Evolutionary conservation across 371 early-diverging fungal genomes (phyloP), one percentile per base, ranked within the genome.

Genomic region (Syncephalastrum racemosum): DNA sequence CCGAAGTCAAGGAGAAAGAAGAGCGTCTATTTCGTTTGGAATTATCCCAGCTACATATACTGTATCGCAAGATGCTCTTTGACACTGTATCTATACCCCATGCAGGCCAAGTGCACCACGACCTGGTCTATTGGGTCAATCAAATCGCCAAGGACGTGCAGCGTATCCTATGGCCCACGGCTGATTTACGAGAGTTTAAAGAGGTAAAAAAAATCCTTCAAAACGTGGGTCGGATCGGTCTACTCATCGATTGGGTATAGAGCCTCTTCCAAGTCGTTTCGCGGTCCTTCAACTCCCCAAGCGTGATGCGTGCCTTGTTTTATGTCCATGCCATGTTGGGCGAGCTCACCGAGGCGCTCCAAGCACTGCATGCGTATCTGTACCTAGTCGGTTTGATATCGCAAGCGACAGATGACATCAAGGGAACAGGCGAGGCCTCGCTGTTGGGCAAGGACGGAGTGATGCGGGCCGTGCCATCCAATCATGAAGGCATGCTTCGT

Each of bases 271-370:
- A 27, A 27, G 27, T 7, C 27, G 27, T 7, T 4, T 4, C 27
- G 3, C 27, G 77, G 43, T 87, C 90, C 0, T 90, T 87, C 67
- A 87, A 90, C 58, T 90, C 91, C 3, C 90, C 90, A 13, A 69
- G 79, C 0, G 77, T 90, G 41, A 55, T 85, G 25, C 87, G 90
- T 0, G 87, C 85, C 57, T 64, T 89, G n/a, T 80, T 86, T 58
- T 68, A 69, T 48, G 73, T 82, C 0, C 71, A 88, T 15, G 66
- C 81, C 10, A 70, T 64, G 15, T 60, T 85, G 18, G 91, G 91
- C 7, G 89, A 90, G 56, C 90, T 81, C 66, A 81, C 86, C 23
- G 91, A 92, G 68, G 91, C 90, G 0, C 80, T 82, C 19, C 63
- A 88, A 62, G 88, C 89, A 10, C 59, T 90, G 0, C 69, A 73